Conservation (phyloP, 2,329 filamentous ascomycete genomes). For the Zymoseptoria passerinii region DNA sequence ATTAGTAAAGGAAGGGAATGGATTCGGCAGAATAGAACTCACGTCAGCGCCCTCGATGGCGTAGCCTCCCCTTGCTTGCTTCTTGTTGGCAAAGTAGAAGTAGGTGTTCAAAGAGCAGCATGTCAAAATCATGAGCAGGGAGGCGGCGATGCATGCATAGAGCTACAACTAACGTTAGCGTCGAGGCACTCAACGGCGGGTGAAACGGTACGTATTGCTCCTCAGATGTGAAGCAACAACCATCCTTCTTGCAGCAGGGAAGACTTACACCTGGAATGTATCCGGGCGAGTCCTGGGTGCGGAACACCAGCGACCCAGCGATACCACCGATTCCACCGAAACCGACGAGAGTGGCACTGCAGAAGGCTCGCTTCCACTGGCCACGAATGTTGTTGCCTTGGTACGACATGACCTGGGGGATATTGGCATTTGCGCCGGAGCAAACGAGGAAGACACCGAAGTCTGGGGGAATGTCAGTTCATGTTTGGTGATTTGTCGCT, state of each 20-base stretch:
- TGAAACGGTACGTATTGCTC: background rate
- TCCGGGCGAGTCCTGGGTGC: slow-evolving; percentile 16
- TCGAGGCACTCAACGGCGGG: background rate
- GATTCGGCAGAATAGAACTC: slow-evolving; percentile 1
- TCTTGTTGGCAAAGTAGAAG: slow-evolving; percentile 18
- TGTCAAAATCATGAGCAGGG: slow-evolving; percentile 16
- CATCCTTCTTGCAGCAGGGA: background rate
- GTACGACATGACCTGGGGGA: slow-evolving; percentile 65
- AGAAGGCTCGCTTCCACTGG: slow-evolving; percentile 78
- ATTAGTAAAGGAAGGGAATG: background rate
- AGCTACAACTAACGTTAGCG: slow-evolving; percentile 1
- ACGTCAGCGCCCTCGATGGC: slow-evolving; percentile 19
- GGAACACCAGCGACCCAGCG: slow-evolving; percentile 13
- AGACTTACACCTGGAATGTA: slow-evolving; percentile 13
- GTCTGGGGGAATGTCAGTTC: background rate
- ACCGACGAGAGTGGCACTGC: slow-evolving; percentile 64
- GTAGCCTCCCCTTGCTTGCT: slow-evolving; percentile 12
- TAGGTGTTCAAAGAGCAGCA: slow-evolving; percentile 13
- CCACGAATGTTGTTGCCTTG: slow-evolving; percentile 82
- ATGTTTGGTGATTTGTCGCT: background rate
- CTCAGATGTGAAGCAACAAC: background rate
- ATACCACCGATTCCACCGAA: slow-evolving; percentile 44
- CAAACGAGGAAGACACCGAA: slow-evolving; percentile 64
- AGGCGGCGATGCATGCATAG: slow-evolving; percentile 19
- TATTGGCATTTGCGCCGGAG: slow-evolving; percentile 67